These are phyloP conservation scores for Teunomyces stri DNA, from an alignment of 805 yeast species.

Conservation along the genomic window DNA sequence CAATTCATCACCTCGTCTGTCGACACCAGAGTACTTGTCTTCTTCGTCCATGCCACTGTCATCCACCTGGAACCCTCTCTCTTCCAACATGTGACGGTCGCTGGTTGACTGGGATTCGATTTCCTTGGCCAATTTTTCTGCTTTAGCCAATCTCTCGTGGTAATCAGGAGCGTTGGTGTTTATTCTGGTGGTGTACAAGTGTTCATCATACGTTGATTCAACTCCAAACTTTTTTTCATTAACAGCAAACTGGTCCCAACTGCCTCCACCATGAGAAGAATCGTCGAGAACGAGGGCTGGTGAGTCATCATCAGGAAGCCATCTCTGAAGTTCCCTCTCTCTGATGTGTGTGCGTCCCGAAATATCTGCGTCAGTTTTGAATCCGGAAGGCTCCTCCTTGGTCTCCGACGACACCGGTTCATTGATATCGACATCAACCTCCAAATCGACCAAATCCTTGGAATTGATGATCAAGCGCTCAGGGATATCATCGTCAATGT, in stretches of 20 bases:
- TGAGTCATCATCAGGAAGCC: constrained; percentile 71
- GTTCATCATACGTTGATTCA: constrained; percentile 79
- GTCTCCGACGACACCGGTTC: neutral
- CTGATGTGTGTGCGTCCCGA: constrained; percentile 45
- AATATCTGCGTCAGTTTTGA: constrained; percentile 86
- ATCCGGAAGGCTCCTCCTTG: constrained; percentile 21
- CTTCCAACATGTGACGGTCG: constrained; percentile 85
- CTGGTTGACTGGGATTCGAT: constrained; percentile 70
- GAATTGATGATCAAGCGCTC: constrained; percentile 45
- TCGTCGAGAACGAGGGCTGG: constrained; percentile 34
- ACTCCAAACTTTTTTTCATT: constrained; percentile 89
- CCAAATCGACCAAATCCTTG: constrained; percentile 51
- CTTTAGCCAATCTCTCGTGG: constrained; percentile 58
- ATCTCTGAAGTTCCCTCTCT: constrained; percentile 75
- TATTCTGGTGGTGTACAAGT: constrained; percentile 78
- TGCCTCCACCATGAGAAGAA: constrained; percentile 17
- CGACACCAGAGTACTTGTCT: constrained; percentile 92
- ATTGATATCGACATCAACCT: constrained; percentile 39
- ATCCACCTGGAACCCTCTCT: constrained; percentile 74
- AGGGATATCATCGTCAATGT: constrained; percentile 31
- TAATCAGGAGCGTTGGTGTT: constrained; percentile 73
- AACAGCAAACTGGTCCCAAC: constrained; percentile 95
- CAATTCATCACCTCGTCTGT: constrained; percentile 53
- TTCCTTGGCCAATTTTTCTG: constrained; percentile 78
- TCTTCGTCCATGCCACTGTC: constrained; percentile 93